Conservation (phyloP, 2,329 filamentous ascomycete species). For the Fulvia fulva region DNA sequence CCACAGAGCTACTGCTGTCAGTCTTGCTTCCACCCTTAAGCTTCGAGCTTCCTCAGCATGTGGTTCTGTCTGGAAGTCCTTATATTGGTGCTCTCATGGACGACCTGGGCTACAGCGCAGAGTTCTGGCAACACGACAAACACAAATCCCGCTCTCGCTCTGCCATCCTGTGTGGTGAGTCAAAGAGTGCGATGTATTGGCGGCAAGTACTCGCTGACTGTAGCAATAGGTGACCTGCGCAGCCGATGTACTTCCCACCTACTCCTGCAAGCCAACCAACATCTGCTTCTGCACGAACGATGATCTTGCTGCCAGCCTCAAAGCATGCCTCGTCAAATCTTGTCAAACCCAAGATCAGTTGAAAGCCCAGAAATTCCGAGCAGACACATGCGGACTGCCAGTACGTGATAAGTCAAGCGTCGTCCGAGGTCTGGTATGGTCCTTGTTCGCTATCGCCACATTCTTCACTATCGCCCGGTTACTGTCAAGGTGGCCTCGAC, state of each 20-base stretch:
- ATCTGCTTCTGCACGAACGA: background rate
- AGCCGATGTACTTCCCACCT: background rate
- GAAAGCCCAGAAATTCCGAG: constrained; percentile 5
- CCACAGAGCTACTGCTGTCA: background rate
- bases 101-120: background rate
- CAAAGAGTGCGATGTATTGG: background rate
- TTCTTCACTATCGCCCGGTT: constrained; percentile 1
- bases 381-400: background rate
- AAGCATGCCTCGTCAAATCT: background rate
- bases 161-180: background rate
- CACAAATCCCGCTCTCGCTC: background rate
- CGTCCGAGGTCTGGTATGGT: background rate
- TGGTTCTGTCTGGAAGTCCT: background rate
- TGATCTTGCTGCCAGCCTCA: background rate
- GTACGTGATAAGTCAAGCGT: background rate
- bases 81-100: background rate
- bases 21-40: background rate
- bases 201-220: background rate
- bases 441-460: constrained; percentile 3
- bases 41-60: background rate
- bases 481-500: background rate
- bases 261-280: background rate
- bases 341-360: background rate
- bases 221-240: background rate
- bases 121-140: background rate